Percentiles rank a stretch among this genome's conserved stretches.
phyloP scores from a whole-genome alignment of 768 basidiomycete genomes.

The Cyathus striatus region DNA sequence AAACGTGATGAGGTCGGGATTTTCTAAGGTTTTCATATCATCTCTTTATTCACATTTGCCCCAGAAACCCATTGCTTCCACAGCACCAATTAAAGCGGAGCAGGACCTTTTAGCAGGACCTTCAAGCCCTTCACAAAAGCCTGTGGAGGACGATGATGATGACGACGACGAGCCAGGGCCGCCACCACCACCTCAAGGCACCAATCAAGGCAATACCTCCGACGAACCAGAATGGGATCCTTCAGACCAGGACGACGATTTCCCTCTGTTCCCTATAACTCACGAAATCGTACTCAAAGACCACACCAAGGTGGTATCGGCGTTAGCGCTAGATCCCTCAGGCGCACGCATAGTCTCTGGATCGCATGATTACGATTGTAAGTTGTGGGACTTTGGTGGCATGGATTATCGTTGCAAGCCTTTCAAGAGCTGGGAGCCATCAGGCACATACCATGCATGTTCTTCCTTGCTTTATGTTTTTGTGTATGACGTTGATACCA shows the following conservation, averaged over 20 bases:
- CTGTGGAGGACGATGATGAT: slow-evolving; percentile 5
- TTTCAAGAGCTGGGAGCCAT: slow-evolving; percentile 95
- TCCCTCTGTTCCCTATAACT: slow-evolving; percentile 73
- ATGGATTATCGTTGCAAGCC: slow-evolving; percentile 90
- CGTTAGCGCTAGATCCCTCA: slow-evolving; percentile 87
- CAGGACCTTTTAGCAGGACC: slow-evolving; percentile 4
- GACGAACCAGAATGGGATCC: slow-evolving; percentile 58
- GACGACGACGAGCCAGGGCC: slow-evolving; percentile 16
- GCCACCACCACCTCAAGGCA: slow-evolving; percentile 10
- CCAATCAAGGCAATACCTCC: slow-evolving; percentile 7
- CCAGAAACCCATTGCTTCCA: neutral
- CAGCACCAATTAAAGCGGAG: slow-evolving; percentile 3
- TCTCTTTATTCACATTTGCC: neutral
- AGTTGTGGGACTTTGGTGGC: slow-evolving; percentile 99
- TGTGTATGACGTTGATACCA: neutral
- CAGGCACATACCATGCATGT: slow-evolving; percentile 85
- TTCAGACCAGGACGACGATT: slow-evolving; percentile 45
- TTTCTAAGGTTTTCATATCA: neutral
- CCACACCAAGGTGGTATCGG: slow-evolving; percentile 93
- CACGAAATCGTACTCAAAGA: slow-evolving; percentile 93
- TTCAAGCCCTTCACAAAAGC: slow-evolving; percentile 1
- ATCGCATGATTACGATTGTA: slow-evolving; percentile 96
- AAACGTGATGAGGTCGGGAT: slow-evolving; percentile 45
- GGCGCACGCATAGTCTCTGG: slow-evolving; percentile 90
- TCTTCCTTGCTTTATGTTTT: slow-evolving; percentile 1